Evolutionary conservation across 2,329 filamentous ascomycete genomes (phyloP).

Genomic region (Pseudocercospora pini-densiflorae): DNA sequence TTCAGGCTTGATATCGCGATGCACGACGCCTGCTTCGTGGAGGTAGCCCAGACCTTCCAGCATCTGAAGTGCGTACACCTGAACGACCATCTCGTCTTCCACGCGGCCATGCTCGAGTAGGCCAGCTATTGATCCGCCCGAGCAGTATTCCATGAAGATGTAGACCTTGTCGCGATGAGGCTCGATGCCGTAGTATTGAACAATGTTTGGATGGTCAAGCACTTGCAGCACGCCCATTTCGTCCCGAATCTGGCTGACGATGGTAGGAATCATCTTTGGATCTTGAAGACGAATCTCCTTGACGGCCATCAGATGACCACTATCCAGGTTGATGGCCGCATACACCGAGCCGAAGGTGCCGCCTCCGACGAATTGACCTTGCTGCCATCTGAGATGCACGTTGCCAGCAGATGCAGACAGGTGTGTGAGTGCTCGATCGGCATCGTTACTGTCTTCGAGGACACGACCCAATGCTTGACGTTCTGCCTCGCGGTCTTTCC

Average conservation of each 20-base stretch:
- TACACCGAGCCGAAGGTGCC: slow-evolving; percentile 98
- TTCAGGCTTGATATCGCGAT: slow-evolving; percentile 97
- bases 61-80: slow-evolving; percentile 93
- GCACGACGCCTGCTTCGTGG: slow-evolving; percentile 87
- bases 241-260: slow-evolving; percentile 91
- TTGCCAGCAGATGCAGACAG: slow-evolving; percentile 94
- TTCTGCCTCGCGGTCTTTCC: slow-evolving; percentile 81
- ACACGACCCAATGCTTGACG: slow-evolving; percentile 87
- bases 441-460: slow-evolving; percentile 91
- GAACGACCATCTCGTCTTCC: slow-evolving; percentile 96
- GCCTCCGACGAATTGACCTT: slow-evolving; percentile 96
- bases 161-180: slow-evolving; percentile 99
- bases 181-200: slow-evolving; percentile 97
- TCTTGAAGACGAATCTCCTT: slow-evolving; percentile 98
- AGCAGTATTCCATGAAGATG: slow-evolving; percentile 99
- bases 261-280: slow-evolving; percentile 91
- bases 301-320: slow-evolving; percentile 95
- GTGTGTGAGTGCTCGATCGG: slow-evolving; percentile 91
- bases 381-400: slow-evolving; percentile 95
- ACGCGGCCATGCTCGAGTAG: slow-evolving; percentile 94
- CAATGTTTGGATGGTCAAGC: slow-evolving; percentile 95
- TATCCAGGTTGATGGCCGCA: slow-evolving; percentile 95
- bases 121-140: slow-evolving; percentile 86
- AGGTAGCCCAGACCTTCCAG: slow-evolving; percentile 93
- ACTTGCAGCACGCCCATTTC: slow-evolving; percentile 97